Conservation (phyloP, 1,139 yeast species). For the Magnusiomyces suaveolens region DNA sequence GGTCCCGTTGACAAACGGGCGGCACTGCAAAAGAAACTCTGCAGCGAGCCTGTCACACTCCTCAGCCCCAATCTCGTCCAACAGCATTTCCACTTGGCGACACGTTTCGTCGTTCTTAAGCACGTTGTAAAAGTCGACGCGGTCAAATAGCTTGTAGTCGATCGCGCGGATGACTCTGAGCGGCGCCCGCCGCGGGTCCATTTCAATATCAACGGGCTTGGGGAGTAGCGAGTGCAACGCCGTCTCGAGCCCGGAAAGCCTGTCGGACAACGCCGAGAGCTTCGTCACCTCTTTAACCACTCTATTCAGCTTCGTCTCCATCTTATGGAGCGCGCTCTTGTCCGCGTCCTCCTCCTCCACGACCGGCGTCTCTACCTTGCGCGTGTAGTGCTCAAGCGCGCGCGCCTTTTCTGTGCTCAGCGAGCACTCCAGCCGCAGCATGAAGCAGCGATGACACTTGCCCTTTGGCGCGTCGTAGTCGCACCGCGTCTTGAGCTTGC, state of each 20-base stretch:
- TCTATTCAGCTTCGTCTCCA: neutral
- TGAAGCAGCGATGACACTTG: conserved; percentile 43
- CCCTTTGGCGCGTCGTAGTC: conserved; percentile 36
- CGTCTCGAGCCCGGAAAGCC: neutral
- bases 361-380: neutral
- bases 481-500: conserved; percentile 46
- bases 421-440: conserved; percentile 40
- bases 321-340: neutral
- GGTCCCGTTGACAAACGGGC: conserved; percentile 15
- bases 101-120: conserved; percentile 23
- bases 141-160: conserved; percentile 35
- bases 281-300: neutral
- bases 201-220: neutral
- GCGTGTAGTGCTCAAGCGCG: conserved; percentile 1
- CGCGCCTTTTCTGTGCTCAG: conserved; percentile 27
- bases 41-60: conserved; percentile 16
- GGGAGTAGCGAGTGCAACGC: neutral
- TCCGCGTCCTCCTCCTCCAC: neutral
- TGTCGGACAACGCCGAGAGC: neutral
- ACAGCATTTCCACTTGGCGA: conserved; percentile 38
- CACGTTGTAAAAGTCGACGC: conserved; percentile 28
- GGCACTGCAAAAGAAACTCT: conserved; percentile 17
- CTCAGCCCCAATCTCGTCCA: conserved; percentile 21
- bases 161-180: conserved; percentile 36
- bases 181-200: conserved; percentile 29